Conservation (phyloP, 441 rosid species). For the Populus hybrid region DNA sequence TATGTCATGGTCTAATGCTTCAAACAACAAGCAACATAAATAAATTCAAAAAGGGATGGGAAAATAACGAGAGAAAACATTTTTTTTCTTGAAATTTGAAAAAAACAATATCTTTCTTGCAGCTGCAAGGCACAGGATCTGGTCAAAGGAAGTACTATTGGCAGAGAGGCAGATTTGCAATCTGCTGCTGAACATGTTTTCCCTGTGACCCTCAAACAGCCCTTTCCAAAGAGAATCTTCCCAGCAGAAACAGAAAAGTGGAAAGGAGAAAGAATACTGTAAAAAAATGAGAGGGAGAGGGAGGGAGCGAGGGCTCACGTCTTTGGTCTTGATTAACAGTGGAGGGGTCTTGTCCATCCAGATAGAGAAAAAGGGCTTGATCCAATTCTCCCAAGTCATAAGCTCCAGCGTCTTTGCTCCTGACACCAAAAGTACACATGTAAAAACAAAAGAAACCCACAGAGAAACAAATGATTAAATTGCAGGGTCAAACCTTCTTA, state of each 20-base stretch:
- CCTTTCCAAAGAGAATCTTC: constrained; percentile 32
- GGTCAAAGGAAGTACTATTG: constrained; percentile 67
- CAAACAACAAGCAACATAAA: constrained; percentile 13
- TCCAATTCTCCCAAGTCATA: constrained; percentile 92
- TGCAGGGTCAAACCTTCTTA: background rate
- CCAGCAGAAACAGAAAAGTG: constrained; percentile 23
- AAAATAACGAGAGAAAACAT: background rate
- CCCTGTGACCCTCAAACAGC: constrained; percentile 42
- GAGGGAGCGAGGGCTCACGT: constrained; percentile 37
- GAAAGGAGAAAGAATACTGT: background rate
- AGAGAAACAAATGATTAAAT: background rate
- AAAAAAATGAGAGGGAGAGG: background rate
- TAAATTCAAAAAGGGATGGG: constrained; percentile 1
- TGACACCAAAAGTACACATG: constrained; percentile 21
- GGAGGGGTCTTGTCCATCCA: constrained; percentile 79
- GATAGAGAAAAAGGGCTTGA: constrained; percentile 90
- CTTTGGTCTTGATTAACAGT: constrained; percentile 63
- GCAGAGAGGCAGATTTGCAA: constrained; percentile 32
- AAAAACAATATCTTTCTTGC: constrained; percentile 10
- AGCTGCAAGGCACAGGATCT: constrained; percentile 46
- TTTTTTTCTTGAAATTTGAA: background rate
- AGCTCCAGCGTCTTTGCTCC: constrained; percentile 65
- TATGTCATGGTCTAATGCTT: constrained; percentile 27
- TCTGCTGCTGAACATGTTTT: constrained; percentile 54
- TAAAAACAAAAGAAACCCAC: background rate